A percentile compares a stretch with the other conserved stretches of the same genome.
These are phyloP conservation scores for Candida nanaspora DNA, from an alignment of 805 yeast species.

Conservation along the genomic window DNA sequence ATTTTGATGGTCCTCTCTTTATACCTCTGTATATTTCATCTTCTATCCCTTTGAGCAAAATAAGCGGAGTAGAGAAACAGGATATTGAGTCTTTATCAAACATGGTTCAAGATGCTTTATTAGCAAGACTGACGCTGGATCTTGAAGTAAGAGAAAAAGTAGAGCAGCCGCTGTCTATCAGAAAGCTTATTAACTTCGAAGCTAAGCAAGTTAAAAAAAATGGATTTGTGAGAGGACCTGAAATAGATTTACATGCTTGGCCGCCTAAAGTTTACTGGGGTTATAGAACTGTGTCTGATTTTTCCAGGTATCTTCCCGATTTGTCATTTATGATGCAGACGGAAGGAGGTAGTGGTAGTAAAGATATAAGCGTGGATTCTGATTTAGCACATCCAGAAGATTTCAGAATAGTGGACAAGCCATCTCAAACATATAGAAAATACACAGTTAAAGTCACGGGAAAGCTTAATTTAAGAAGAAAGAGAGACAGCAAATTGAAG, in stretches of 20 bases:
- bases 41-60: conserved; percentile 18
- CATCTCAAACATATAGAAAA: neutral
- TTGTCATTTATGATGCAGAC: neutral
- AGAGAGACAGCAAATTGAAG: neutral
- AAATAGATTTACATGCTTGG: conserved; percentile 15
- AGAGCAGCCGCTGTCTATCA: conserved; percentile 26
- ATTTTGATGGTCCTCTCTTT: conserved; percentile 22
- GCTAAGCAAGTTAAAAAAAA: conserved; percentile 23
- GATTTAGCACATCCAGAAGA: neutral
- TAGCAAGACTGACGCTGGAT: conserved; percentile 24
- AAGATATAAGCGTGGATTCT: neutral
- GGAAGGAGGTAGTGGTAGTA: neutral
- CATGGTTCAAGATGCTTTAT: conserved; percentile 16
- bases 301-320: neutral
- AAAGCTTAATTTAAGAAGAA: neutral
- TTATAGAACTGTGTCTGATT: conserved; percentile 3
- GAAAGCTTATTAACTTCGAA: conserved; percentile 21
- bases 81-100: conserved; percentile 21
- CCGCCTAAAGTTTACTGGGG: conserved; percentile 5
- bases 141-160: conserved; percentile 17
- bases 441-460: neutral
- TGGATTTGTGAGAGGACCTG: conserved; percentile 23
- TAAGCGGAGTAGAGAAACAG: conserved; percentile 12
- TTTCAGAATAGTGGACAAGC: neutral
- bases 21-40: conserved; percentile 24